These are phyloP conservation scores for Phytophthora sojae DNA, from an alignment of 352 stramenopile species.

Conservation along the genomic window DNA sequence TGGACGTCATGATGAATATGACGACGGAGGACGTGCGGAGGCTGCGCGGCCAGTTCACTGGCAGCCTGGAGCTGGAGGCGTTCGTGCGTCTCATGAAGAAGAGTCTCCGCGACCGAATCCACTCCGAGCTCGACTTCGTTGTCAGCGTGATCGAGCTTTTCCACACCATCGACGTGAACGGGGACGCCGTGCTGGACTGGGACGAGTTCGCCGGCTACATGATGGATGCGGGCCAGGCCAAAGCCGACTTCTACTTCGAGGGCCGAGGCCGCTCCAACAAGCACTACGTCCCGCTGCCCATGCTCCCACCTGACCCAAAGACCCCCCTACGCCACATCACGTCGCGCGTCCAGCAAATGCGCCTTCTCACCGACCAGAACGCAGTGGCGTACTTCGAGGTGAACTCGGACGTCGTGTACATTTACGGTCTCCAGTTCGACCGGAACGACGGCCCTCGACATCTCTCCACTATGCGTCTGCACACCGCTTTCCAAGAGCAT, in stretches of 20 bases:
- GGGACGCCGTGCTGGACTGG: conserved; percentile 87
- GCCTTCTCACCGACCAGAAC: conserved; percentile 54
- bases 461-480: conserved; percentile 68
- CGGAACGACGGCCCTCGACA: conserved; percentile 67
- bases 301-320: conserved; percentile 53
- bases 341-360: conserved; percentile 62
- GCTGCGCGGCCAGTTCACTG: conserved; percentile 62
- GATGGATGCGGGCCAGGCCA: conserved; percentile 75
- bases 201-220: conserved; percentile 92
- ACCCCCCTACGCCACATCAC: conserved; percentile 57
- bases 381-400: conserved; percentile 78
- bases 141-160: conserved; percentile 89
- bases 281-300: conserved; percentile 44
- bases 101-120: conserved; percentile 71
- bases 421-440: conserved; percentile 73
- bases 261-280: conserved; percentile 36
- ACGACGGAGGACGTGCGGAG: conserved; percentile 77
- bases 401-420: conserved; percentile 69
- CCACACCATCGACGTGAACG: conserved; percentile 92
- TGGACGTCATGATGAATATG: conserved; percentile 91
- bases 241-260: conserved; percentile 62
- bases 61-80: conserved; percentile 59
- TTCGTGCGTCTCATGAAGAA: conserved; percentile 81
- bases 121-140: conserved; percentile 82
- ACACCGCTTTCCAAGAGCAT: conserved; percentile 83